Evolutionary conservation across 805 yeast genomes (phyloP).

Genomic region (Debaryomyces hansenii): DNA sequence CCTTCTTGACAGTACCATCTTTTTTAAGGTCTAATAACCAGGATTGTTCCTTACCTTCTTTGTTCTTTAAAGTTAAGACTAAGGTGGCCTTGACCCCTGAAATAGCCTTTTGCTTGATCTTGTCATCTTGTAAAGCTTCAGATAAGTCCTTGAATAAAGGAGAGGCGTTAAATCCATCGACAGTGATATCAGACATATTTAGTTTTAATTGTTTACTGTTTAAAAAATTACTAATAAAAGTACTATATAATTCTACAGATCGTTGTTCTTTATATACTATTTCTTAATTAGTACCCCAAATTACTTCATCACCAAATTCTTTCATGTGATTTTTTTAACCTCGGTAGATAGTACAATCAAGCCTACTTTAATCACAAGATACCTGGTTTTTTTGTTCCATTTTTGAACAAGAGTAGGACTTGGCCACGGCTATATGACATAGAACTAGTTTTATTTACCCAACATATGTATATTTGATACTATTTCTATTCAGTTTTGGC

Average conservation of each 20-base stretch:
- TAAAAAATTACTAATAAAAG: not conserved
- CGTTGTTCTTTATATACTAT: conserved; percentile 1
- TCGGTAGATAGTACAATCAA: not conserved
- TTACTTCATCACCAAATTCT: not conserved
- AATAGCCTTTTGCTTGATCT: conserved; percentile 38
- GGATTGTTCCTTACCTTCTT: conserved; percentile 54
- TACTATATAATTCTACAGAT: not conserved
- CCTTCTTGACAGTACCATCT: conserved; percentile 46
- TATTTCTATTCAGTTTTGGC: no score
- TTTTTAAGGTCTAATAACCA: conserved; percentile 72
- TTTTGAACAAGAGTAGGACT: no score
- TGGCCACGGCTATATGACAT: no score
- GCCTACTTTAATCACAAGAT: no score
- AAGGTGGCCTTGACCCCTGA: conserved; percentile 59
- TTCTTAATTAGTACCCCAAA: not conserved
- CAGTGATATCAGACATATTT: conserved; percentile 24
- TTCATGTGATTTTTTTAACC: conserved; percentile 3
- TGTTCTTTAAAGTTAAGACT: conserved; percentile 65
- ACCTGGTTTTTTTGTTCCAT: no score
- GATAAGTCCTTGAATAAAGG: conserved; percentile 39
- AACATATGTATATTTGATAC: no score
- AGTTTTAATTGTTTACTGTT: conserved; percentile 1
- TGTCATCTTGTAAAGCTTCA: conserved; percentile 37
- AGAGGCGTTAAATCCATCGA: conserved; percentile 46
- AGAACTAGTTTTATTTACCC: no score